These are phyloP conservation scores for Talaromyces atroroseus DNA, from an alignment of 2,329 filamentous ascomycete species.

Conservation along the genomic window DNA sequence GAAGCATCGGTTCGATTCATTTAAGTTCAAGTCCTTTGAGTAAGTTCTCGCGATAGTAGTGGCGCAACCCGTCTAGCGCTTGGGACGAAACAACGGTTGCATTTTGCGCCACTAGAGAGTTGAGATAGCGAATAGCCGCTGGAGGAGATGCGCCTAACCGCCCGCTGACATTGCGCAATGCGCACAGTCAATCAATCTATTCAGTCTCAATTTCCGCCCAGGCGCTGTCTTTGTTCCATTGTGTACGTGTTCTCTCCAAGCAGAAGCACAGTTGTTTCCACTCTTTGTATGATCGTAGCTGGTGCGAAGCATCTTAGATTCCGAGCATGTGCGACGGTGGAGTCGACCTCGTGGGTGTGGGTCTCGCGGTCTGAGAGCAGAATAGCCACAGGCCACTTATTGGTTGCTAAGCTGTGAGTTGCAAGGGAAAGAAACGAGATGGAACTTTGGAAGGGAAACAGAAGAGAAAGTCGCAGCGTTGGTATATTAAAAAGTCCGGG, in stretches of 20 bases:
- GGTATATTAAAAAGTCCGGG: background rate
- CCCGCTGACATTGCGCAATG: background rate
- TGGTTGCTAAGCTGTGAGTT: too few species aligned
- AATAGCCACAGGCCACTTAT: too few species aligned
- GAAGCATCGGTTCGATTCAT: background rate
- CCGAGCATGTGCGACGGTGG: background rate
- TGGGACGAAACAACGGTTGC: background rate
- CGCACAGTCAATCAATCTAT: too few species aligned
- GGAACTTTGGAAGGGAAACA: background rate
- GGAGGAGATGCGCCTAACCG: background rate
- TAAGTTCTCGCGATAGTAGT: background rate
- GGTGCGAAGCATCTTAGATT: background rate
- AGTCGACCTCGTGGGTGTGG: conserved; percentile 3
- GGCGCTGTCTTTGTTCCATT: background rate
- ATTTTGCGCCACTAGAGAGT: background rate
- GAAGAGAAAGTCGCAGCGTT: too few species aligned
- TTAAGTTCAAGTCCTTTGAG: background rate
- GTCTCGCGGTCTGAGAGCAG: too few species aligned
- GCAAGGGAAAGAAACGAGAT: too few species aligned
- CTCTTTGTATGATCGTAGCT: too few species aligned
- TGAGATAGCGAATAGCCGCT: background rate
- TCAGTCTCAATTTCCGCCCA: background rate
- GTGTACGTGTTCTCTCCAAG: too few species aligned
- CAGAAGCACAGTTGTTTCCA: too few species aligned
- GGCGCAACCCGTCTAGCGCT: background rate